Conservation (phyloP, 768 basidiomycete genomes). For the Holtermanniella nyarrowii region DNA sequence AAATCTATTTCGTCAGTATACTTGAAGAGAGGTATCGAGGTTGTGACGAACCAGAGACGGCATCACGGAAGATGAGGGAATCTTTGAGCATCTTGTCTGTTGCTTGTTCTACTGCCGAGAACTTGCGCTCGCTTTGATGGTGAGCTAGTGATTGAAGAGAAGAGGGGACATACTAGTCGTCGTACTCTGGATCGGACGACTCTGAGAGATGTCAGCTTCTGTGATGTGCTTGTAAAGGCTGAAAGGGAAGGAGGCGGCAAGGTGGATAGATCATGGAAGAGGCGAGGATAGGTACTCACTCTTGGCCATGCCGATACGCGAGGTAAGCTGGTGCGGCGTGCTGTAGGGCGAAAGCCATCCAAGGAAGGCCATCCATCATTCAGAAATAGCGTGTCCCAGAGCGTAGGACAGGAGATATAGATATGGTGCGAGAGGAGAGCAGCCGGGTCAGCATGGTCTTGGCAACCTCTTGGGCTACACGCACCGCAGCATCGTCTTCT, state of each 20-base stretch:
- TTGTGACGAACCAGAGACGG: constrained; percentile 53
- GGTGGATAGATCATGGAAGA: no score
- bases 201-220: constrained; percentile 43
- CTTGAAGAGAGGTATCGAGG: background rate
- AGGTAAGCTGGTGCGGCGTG: constrained; percentile 81
- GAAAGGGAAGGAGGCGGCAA: background rate
- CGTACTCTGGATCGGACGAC: constrained; percentile 79
- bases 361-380: background rate
- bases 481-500: constrained; percentile 67
- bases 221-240: constrained; percentile 5
- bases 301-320: constrained; percentile 83
- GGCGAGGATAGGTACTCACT: constrained; percentile 49
- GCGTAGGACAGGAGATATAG: background rate
- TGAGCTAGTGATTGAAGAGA: background rate
- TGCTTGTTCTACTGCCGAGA: constrained; percentile 62
- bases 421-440: background rate
- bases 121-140: constrained; percentile 56
- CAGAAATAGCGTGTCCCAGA: constrained; percentile 1
- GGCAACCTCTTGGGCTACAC: constrained; percentile 11
- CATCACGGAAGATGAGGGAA: constrained; percentile 72
- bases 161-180: constrained; percentile 52
- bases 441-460: background rate
- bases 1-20: constrained; percentile 23
- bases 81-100: constrained; percentile 89
- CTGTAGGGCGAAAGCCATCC: constrained; percentile 29